Percentiles rank a stretch among this genome's conserved stretches.
These are phyloP conservation scores for Urostyla sp. DNA, from an alignment of 73 alveolate genomes.

Conservation along the genomic window DNA sequence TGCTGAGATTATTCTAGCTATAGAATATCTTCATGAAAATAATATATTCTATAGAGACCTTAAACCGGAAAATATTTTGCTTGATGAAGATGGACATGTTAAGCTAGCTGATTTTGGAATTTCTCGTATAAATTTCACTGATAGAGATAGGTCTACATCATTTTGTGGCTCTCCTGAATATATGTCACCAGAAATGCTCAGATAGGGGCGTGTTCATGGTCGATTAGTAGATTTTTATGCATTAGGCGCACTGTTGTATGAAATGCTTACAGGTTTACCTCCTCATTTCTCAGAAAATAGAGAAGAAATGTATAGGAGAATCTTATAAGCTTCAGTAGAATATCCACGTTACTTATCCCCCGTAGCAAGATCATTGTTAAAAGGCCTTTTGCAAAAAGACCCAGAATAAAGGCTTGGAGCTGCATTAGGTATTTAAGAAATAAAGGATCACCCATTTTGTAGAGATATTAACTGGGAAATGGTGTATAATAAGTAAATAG, in stretches of 20 bases:
- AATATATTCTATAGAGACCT: slow-evolving; percentile 73
- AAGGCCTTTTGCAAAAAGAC: slow-evolving; percentile 77
- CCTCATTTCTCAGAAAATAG: slow-evolving; percentile 82
- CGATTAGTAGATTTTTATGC: slow-evolving; percentile 84
- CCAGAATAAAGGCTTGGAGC: slow-evolving; percentile 80
- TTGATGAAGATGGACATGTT: slow-evolving; percentile 81
- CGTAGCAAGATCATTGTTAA: slow-evolving; percentile 77
- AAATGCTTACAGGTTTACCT: slow-evolving; percentile 89
- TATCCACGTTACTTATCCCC: slow-evolving; percentile 60
- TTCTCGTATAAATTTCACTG: slow-evolving; percentile 70
- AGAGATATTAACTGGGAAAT: slow-evolving; percentile 56
- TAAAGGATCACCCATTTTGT: slow-evolving; percentile 61
- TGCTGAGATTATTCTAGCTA: slow-evolving; percentile 66
- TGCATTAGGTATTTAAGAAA: slow-evolving; percentile 48
- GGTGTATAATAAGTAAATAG: slow-evolving; percentile 10
- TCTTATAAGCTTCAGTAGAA: slow-evolving; percentile 50
- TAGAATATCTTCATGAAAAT: slow-evolving; percentile 73
- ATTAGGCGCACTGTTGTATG: slow-evolving; percentile 87
- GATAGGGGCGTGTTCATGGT: slow-evolving; percentile 80
- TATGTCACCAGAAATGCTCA: slow-evolving; percentile 85
- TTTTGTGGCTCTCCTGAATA: slow-evolving; percentile 86
- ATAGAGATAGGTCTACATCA: slow-evolving; percentile 68
- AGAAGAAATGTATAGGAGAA: slow-evolving; percentile 72
- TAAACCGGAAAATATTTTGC: slow-evolving; percentile 81
- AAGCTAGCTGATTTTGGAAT: slow-evolving; percentile 84